These are phyloP conservation scores for Helotiales sp. DNA, from an alignment of 2,329 filamentous ascomycete species.

Conservation along the genomic window DNA sequence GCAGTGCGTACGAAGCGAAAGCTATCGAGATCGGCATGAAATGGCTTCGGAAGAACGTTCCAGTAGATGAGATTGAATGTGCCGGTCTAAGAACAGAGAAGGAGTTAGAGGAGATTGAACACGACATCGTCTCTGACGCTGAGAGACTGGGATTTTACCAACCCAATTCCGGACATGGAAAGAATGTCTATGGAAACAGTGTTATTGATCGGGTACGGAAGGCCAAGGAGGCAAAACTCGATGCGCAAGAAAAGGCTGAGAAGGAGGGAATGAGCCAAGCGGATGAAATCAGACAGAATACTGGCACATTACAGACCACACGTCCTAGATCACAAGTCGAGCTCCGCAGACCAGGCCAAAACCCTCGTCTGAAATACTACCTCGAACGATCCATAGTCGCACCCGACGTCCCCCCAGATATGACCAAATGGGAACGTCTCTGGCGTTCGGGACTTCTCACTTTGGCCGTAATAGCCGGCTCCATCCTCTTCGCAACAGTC, in stretches of 20 bases:
- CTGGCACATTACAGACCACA: constrained; percentile 34
- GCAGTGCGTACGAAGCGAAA: constrained; percentile 24
- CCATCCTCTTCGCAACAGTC: constrained; percentile 51
- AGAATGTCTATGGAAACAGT: constrained; percentile 62
- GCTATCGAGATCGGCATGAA: constrained; percentile 55
- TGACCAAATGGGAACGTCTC: constrained; percentile 58
- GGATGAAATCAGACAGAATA: constrained; percentile 43
- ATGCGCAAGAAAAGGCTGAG: constrained; percentile 52
- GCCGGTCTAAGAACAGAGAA: constrained; percentile 67
- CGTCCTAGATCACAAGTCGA: constrained; percentile 35
- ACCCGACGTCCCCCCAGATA: constrained; percentile 57
- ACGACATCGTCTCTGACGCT: constrained; percentile 40
- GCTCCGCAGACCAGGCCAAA: constrained; percentile 36
- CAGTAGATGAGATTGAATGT: constrained; percentile 65
- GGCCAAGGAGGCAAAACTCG: constrained; percentile 51
- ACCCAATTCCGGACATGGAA: constrained; percentile 35
- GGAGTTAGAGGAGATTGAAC: constrained; percentile 60
- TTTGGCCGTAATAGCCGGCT: constrained; percentile 50
- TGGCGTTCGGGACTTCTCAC: constrained; percentile 58
- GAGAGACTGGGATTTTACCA: constrained; percentile 40
- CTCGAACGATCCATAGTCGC: constrained; percentile 54
- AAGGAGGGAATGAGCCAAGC: constrained; percentile 47
- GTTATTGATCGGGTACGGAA: constrained; percentile 62
- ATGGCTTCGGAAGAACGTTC: constrained; percentile 59
- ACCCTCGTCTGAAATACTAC: constrained; percentile 40